These are phyloP conservation scores for Erysimum cheiranthoides DNA, from an alignment of 345 rosid species.

Conservation along the genomic window DNA sequence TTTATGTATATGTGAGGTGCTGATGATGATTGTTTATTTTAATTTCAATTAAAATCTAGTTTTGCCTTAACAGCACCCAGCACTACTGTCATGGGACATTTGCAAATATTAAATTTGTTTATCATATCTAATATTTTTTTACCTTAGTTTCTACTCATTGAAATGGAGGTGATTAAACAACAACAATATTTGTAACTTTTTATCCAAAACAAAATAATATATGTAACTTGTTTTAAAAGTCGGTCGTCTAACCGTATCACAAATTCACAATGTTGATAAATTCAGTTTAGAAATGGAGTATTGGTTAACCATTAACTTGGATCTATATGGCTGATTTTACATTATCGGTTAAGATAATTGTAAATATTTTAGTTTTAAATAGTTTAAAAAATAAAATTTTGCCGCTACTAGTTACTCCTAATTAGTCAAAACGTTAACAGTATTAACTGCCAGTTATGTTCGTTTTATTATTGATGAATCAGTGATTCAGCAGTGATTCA, in stretches of 20 bases:
- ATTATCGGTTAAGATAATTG: too few species aligned
- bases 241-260: not conserved
- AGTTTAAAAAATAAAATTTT: too few species aligned
- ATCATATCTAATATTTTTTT: not conserved
- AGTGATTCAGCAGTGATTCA: too few species aligned
- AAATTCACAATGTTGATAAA: not conserved
- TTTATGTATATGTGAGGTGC: slow-evolving; percentile 21
- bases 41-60: slow-evolving; percentile 4
- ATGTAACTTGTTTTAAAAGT: not conserved
- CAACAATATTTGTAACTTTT: too few species aligned
- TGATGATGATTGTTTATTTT: slow-evolving; percentile 32
- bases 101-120: slow-evolving; percentile 5
- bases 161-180: not conserved
- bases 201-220: not conserved
- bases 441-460: too few species aligned
- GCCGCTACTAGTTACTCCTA: too few species aligned
- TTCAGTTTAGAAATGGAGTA: not conserved
- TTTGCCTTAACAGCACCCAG: slow-evolving; percentile 23
- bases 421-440: too few species aligned
- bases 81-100: slow-evolving; percentile 34
- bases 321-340: too few species aligned
- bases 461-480: too few species aligned
- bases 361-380: too few species aligned
- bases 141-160: not conserved
- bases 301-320: not conserved